Evolutionary conservation across 495 filamentous ascomycete genomes (phyloP), one percentile per base, ranked within the genome.

Genomic region (Penicillium malachiteum): DNA sequence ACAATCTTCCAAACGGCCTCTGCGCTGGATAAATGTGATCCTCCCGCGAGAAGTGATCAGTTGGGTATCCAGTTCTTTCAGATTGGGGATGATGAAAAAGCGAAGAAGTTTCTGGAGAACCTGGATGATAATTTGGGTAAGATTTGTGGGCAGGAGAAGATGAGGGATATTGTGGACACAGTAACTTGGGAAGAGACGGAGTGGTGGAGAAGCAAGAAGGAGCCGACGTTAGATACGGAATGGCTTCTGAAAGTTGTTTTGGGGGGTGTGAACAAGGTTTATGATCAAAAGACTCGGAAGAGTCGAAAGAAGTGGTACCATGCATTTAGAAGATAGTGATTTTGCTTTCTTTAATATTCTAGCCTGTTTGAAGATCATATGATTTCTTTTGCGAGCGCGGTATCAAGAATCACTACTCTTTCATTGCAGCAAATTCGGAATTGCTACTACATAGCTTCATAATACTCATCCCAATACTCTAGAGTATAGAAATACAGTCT

Each of bases 1-100:
- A 78, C 88, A 9, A 86, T 98, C 54, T 73, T 89, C 10, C 63
- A 69, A 7, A 77, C 81, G 0, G 94, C 92, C 0, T 76, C 81
- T 69, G 82, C 81, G 56, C 76, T 98, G 18, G 93, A 97, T 66
- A 33, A 26, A 4, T 26, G 21, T 4, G 4, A 26, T 26, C 21
- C 21, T 26, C 21, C 21, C 21, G 21, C 21, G 4, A 26, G 21
- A 26, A 26, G 21, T 26, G 54, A 0, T 50, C 94, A 98, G 73
- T 77, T 97, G 11, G 94, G 95, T 11, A 86, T 98, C 53, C 94
- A 98, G 71, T 97, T 98, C 74, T 94, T 98, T 74, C 94, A 98
- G 75, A 88, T 97, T 50, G 94, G 94, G 45, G 78, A 84, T 32
- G 91, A 96, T 62, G 58, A 69, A 5, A 72, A 60, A 0, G 94